Percentiles rank a stretch among this genome's conserved stretches.
Conservation (phyloP, 495 filamentous ascomycete genomes). For the Apiosordaria backusii region DNA sequence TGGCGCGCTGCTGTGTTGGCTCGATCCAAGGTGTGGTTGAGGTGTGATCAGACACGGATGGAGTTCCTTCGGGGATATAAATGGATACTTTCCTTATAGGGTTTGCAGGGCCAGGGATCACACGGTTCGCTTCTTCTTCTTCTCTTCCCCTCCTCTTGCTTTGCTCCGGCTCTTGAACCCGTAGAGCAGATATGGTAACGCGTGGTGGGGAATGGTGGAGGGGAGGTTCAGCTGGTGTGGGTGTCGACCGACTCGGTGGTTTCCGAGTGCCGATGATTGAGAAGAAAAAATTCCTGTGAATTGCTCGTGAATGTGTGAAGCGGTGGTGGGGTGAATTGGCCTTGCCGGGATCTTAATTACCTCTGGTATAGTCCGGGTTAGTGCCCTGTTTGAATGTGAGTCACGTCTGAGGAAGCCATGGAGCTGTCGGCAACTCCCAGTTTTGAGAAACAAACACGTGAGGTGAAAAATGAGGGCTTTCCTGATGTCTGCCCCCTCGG, state of each 20-base stretch:
- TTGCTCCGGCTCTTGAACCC: not conserved
- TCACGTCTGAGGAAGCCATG: not conserved
- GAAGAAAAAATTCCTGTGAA: not conserved
- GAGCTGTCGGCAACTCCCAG: not conserved
- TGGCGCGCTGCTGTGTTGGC: not conserved
- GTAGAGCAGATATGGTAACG: not conserved
- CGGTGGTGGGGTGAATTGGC: not conserved
- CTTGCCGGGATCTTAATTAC: not conserved
- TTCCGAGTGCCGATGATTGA: not conserved
- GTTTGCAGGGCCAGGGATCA: conserved; percentile 14
- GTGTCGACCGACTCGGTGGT: not conserved
- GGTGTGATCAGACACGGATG: not conserved
- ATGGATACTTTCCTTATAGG: conserved; percentile 14
- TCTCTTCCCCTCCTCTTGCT: not conserved
- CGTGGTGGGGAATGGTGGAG: conserved; percentile 1
- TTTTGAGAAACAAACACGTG: not conserved
- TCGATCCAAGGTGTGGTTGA: not conserved
- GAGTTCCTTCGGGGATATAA: conserved; percentile 11
- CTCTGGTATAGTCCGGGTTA: not conserved
- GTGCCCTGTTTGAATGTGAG: not conserved
- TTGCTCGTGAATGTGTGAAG: not conserved
- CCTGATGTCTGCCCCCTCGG: not conserved
- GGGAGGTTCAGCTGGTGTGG: not conserved
- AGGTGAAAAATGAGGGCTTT: too few relatives aligned
- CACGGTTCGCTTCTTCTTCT: not conserved